A percentile compares a stretch with the other conserved stretches of the same genome.
phyloP scores from a whole-genome alignment of 345 rosid species.

The Citrus sp. region DNA sequence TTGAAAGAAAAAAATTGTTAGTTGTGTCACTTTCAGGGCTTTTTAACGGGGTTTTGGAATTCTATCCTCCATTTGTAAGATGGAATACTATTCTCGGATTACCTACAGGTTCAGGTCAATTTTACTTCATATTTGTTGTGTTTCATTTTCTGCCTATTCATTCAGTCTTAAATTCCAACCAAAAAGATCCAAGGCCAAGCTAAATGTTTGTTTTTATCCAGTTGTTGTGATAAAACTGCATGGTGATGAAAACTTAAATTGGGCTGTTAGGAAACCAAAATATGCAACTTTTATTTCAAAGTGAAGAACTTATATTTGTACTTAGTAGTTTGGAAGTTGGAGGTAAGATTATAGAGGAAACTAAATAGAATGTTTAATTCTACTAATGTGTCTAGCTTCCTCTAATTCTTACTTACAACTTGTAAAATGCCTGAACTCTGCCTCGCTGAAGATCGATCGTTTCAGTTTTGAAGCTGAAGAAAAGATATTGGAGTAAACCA shows the following conservation, averaged over 20 bases:
- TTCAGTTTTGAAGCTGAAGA: background rate
- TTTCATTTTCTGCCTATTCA: background rate
- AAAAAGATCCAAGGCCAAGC: too few species aligned
- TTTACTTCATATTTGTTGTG: background rate
- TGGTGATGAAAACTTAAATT: background rate
- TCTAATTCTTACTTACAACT: background rate
- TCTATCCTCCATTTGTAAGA: background rate
- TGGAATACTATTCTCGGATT: background rate
- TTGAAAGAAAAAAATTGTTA: slow-evolving; percentile 7
- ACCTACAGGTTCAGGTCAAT: background rate
- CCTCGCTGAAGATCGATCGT: background rate
- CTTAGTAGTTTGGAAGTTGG: background rate
- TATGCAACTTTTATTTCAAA: background rate
- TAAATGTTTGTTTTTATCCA: background rate
- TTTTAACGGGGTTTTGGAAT: background rate
- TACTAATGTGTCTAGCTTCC: background rate
- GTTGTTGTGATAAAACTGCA: background rate
- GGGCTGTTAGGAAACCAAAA: background rate
- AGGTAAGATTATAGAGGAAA: background rate
- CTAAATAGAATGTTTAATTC: background rate
- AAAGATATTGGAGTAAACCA: background rate
- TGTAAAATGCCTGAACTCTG: background rate
- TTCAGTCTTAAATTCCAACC: background rate
- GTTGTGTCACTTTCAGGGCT: background rate
- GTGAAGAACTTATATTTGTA: background rate